Evolutionary conservation across 1,139 yeast species (phyloP).

Genomic region (Nadsonia commutata): DNA sequence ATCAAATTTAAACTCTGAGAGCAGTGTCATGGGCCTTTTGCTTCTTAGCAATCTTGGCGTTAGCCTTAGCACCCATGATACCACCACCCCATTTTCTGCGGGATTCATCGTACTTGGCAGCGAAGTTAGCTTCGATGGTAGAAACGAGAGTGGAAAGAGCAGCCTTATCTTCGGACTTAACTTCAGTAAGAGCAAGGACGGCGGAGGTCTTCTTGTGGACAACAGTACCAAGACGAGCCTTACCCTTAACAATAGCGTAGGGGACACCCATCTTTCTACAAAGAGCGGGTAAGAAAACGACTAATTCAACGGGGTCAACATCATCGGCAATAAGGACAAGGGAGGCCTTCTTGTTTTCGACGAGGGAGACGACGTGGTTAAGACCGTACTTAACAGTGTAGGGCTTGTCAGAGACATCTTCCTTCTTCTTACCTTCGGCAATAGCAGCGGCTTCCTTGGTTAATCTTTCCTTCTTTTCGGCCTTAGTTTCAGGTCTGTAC

Average conservation of each 20-base stretch:
- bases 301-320: slow-evolving; percentile 97
- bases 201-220: slow-evolving; percentile 96
- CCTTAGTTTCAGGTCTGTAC: slow-evolving; percentile 94
- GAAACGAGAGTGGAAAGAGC: slow-evolving; percentile 85
- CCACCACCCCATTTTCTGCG: slow-evolving; percentile 99
- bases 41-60: slow-evolving; percentile 52
- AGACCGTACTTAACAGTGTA: slow-evolving; percentile 92
- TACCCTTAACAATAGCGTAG: slow-evolving; percentile 96
- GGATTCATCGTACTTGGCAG: slow-evolving; percentile 82
- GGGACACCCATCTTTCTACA: slow-evolving; percentile 99
- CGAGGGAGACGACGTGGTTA: slow-evolving; percentile 91
- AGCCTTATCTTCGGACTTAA: slow-evolving; percentile 83
- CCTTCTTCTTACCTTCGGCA: slow-evolving; percentile 93
- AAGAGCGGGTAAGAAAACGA: slow-evolving; percentile 91
- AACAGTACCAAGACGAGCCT: slow-evolving; percentile 95
- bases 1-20: slow-evolving; percentile 23
- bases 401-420: slow-evolving; percentile 93
- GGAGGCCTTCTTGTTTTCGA: slow-evolving; percentile 97
- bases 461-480: slow-evolving; percentile 97
- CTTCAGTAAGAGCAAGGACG: slow-evolving; percentile 94
- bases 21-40: slow-evolving; percentile 34
- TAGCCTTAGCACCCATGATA: slow-evolving; percentile 86
- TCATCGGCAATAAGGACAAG: slow-evolving; percentile 94
- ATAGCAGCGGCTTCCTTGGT: slow-evolving; percentile 97
- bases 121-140: slow-evolving; percentile 83